A percentile compares a stretch with the other conserved stretches of the same genome.
Evolutionary conservation across 2,329 filamentous ascomycete genomes (phyloP).

Genomic region (Pyricularia sp.): DNA sequence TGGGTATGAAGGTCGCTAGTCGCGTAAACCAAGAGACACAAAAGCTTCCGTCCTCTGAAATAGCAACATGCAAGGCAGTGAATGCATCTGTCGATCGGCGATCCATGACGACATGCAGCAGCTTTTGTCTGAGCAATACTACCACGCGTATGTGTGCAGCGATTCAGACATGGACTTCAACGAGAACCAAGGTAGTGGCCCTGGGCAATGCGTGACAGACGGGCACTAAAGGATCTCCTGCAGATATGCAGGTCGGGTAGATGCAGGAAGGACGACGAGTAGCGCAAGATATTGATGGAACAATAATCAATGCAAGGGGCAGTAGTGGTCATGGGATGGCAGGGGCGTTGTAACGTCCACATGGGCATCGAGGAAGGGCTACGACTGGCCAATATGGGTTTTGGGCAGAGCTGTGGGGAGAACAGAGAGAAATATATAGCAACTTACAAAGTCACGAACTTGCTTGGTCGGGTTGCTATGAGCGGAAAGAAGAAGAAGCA

Average conservation of each 20-base stretch:
- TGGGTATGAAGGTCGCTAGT: not conserved
- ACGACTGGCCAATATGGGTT: not conserved
- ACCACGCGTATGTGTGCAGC: conserved; percentile 1
- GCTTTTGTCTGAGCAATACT: not conserved
- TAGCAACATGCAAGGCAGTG: not conserved
- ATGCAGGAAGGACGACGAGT: conserved; percentile 14
- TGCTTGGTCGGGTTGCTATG: conserved; percentile 67
- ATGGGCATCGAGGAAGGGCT: not conserved
- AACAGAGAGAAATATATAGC: conserved; percentile 10
- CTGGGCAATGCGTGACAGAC: not conserved
- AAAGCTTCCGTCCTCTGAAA: not conserved
- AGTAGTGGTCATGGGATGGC: conserved; percentile 2
- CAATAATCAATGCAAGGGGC: not conserved
- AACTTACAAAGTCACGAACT: conserved; percentile 95
- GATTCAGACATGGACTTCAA: not conserved
- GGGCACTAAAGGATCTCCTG: conserved; percentile 7
- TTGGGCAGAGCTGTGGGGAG: not conserved
- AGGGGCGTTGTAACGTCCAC: not conserved
- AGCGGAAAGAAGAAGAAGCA: conserved; percentile 85
- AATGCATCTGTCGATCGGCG: not conserved
- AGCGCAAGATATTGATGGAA: not conserved
- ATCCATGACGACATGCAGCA: conserved; percentile 12
- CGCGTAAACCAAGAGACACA: not conserved
- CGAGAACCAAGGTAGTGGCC: not conserved
- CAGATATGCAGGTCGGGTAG: conserved; percentile 20